phyloP scores from a whole-genome alignment of 1,139 yeast species.

The Sugiyamaella japonica region DNA sequence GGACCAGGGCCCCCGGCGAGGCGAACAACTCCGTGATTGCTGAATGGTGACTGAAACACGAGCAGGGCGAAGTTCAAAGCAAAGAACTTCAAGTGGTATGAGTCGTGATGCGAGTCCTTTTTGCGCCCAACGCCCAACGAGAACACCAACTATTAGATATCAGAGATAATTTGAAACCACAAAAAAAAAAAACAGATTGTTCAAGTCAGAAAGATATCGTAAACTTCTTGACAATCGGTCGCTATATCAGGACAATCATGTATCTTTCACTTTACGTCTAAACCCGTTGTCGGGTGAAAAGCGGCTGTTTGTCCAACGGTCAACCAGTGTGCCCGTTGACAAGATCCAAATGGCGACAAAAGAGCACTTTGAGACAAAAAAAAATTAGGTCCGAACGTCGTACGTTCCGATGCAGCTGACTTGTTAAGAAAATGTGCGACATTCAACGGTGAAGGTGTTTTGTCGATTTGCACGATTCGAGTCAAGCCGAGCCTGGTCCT shows the following conservation, averaged over 20 bases:
- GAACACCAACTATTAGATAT: too few species aligned
- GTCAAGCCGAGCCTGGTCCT: background rate
- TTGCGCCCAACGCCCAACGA: too few species aligned
- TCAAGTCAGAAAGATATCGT: too few species aligned
- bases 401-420: background rate
- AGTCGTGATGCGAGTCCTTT: background rate
- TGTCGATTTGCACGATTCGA: background rate
- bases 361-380: too few species aligned
- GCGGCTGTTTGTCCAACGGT: too few species aligned
- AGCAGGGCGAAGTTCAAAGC: background rate
- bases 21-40: conserved; percentile 20
- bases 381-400: background rate
- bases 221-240: too few species aligned
- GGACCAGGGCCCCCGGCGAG: conserved; percentile 75
- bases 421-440: background rate
- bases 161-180: background rate
- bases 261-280: too few species aligned
- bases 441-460: background rate
- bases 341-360: background rate
- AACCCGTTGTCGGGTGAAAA: too few species aligned
- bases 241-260: too few species aligned
- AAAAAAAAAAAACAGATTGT: background rate
- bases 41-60: conserved; percentile 1
- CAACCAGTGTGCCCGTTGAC: too few species aligned
- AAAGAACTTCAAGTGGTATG: background rate